phyloP scores from a whole-genome alignment of 192 early-diverging fungal species.

The Backusella macrospora region DNA sequence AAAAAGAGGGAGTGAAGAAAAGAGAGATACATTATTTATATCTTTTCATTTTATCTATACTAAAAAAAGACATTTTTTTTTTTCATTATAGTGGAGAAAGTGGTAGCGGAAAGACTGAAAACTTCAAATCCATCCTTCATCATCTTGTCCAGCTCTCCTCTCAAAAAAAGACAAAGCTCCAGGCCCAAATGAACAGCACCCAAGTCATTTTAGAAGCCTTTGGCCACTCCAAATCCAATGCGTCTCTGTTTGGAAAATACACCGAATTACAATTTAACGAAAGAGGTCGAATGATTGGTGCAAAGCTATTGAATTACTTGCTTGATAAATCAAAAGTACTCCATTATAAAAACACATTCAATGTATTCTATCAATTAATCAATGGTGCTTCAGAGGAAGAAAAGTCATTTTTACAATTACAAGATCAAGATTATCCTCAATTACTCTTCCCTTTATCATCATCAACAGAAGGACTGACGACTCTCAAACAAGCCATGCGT shows the following conservation, averaged over 20 bases:
- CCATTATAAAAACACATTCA: constrained; percentile 82
- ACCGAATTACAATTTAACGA: constrained; percentile 91
- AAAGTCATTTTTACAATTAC: constrained; percentile 70
- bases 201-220: constrained; percentile 83
- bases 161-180: constrained; percentile 69
- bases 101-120: constrained; percentile 86
- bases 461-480: constrained; percentile 61
- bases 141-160: constrained; percentile 72
- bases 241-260: constrained; percentile 84
- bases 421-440: constrained; percentile 57
- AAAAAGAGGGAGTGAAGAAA: not conserved
- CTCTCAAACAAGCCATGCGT: constrained; percentile 80
- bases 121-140: constrained; percentile 63
- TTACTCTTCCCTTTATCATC: constrained; percentile 56
- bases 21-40: not conserved
- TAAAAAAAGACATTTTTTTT: not conserved
- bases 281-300: constrained; percentile 83
- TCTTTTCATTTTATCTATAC: not conserved
- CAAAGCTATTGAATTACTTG: constrained; percentile 84
- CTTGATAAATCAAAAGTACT: constrained; percentile 85
- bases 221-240: constrained; percentile 84
- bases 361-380: constrained; percentile 93
- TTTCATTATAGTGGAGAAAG: constrained; percentile 71
- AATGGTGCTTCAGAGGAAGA: constrained; percentile 81
- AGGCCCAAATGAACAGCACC: constrained; percentile 68